Base-by-base conservation (phyloP, 495 filamentous ascomycete species). In the Elasticomyces elasticus region DNA sequence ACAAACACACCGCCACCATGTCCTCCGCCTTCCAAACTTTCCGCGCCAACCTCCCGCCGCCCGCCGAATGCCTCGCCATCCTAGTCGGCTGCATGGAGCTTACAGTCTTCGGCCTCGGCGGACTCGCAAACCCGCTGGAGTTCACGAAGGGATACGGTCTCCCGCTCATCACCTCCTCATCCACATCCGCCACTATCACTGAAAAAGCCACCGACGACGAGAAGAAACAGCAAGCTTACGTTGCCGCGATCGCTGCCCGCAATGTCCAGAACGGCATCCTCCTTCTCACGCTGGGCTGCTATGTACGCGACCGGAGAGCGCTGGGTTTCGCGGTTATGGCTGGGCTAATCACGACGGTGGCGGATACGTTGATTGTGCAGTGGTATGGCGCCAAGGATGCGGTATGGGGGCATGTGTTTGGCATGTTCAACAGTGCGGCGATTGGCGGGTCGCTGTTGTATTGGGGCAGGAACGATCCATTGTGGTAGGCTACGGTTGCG, bases 11-110 rank as follows among this genome's bases (percentile, higher is more conserved):
- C 42, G 42, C 42, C 2, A 49, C 43, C n/a, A 55, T 55, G 52
- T 22, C 52, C 6, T 40, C 52, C 52, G n/a, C 41, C 49, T 52
- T 51, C 49, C 6, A 46, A 24, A 49, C 22, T 17, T 35, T 49
- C 37, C 19, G 19, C 24, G 19, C 25, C 23, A 5, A 45, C 51
- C 56, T 59, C 17, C 56, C 56, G 13, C 51, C 50, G 33, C 51
- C 56, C 1, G 50, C 56, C 44, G 56, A 59, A 54, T 49, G 42
- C 56, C 51, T 59, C 37, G 56, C 56, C 48, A 54, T 59, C 51
- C 51, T 54, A n/a, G 43, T 59, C 50, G 56, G 51, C 56, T 54
- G 50, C 51, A 37, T 46, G 26, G 44, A 59, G 50, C 24, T 59
- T 11, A 49, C 56, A 33, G 26, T 59, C 51, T 59, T 59, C 56